Evolutionary conservation across 257 asterid species (phyloP).

Genomic region (Solanum lycopersicoides): DNA sequence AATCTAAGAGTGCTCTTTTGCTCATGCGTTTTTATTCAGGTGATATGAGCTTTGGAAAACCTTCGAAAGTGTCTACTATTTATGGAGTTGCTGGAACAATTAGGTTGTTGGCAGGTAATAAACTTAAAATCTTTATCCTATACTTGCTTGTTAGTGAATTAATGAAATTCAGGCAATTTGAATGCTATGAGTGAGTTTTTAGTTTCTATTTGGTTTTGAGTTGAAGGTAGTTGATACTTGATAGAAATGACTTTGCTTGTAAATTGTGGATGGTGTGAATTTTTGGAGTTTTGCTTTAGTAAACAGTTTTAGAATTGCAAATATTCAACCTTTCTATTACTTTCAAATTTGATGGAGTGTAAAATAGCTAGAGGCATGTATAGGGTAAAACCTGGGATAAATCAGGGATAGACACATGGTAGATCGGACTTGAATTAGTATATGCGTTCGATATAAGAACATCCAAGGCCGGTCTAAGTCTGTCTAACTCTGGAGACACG

Average conservation of each 20-base stretch:
- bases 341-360: background rate
- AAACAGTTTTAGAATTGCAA: background rate
- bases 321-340: background rate
- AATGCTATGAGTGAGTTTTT: background rate
- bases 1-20: background rate
- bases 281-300: background rate
- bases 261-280: background rate
- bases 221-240: background rate
- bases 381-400: background rate
- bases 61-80: slow-evolving; percentile 52
- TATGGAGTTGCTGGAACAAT: slow-evolving; percentile 92
- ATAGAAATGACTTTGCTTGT: background rate
- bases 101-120: slow-evolving; percentile 83
- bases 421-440: background rate
- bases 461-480: background rate
- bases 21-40: slow-evolving; percentile 17
- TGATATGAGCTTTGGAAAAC: slow-evolving; percentile 37
- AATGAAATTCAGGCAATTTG: background rate
- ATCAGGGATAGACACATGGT: background rate
- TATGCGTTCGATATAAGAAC: background rate
- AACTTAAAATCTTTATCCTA: background rate
- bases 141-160: background rate
- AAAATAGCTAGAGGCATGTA: background rate
- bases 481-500: background rate
- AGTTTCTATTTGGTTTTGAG: background rate